A percentile compares a stretch with the other conserved stretches of the same genome.
phyloP scores from a whole-genome alignment of 495 filamentous ascomycete genomes.

The Annulohypoxylon moriforme region DNA sequence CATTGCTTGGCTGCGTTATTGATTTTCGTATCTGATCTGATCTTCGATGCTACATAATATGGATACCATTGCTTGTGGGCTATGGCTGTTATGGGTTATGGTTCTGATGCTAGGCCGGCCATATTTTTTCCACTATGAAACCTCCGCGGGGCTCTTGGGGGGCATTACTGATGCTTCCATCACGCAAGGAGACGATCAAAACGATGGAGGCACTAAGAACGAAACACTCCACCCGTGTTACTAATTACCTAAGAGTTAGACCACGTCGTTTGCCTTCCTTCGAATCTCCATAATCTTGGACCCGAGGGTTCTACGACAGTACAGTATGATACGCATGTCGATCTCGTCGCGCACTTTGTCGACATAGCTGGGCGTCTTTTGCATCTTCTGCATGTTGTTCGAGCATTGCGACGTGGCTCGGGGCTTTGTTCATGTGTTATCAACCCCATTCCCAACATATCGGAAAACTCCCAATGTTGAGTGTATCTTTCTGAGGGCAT shows the following conservation, averaged over 20 bases:
- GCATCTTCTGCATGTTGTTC: not conserved
- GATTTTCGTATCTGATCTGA: not conserved
- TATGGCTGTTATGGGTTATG: not conserved
- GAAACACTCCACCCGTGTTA: conserved; percentile 6
- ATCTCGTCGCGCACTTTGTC: not conserved
- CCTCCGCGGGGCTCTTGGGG: not conserved
- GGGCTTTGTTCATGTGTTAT: not conserved
- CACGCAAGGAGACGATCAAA: not conserved
- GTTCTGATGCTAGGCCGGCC: not conserved
- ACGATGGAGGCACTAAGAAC: not conserved
- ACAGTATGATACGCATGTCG: not conserved
- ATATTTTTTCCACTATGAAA: not conserved
- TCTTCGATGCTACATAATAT: not conserved
- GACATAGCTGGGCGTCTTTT: not conserved
- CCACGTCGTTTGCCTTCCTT: not conserved
- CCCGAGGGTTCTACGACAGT: conserved; percentile 9
- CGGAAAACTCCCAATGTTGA: not conserved
- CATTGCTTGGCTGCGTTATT: not conserved
- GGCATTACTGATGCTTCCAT: not conserved
- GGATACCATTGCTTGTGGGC: not conserved
- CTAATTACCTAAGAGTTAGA: not conserved
- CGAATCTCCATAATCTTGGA: not conserved
- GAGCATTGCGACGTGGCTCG: not conserved
- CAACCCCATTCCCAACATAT: not conserved
- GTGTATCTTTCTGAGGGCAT: not conserved